A percentile compares a stretch with the other conserved stretches of the same genome.
Evolutionary conservation across 2,329 filamentous ascomycete genomes (phyloP).

Genomic region (Penicillium sp.): DNA sequence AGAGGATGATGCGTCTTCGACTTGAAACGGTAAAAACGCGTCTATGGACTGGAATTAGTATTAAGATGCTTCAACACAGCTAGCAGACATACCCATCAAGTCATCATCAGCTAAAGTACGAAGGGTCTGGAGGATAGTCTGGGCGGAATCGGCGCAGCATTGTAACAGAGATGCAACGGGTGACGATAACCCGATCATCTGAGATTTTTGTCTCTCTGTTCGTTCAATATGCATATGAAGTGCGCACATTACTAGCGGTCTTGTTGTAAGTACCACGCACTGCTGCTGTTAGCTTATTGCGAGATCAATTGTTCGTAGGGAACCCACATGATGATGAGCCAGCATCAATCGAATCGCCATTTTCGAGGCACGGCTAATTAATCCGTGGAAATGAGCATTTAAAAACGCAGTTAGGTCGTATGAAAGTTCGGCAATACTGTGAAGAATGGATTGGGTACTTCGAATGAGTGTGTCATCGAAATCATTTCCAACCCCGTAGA

Average conservation of each 20-base stretch:
- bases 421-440: slow-evolving; percentile 26
- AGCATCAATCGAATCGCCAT: slow-evolving; percentile 28
- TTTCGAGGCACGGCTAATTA: slow-evolving; percentile 26
- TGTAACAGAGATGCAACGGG: slow-evolving; percentile 26
- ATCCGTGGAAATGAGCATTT: slow-evolving; percentile 25
- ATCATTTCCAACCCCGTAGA: slow-evolving; percentile 27
- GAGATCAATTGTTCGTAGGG: neutral
- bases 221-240: slow-evolving; percentile 27
- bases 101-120: slow-evolving; percentile 25
- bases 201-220: slow-evolving; percentile 17
- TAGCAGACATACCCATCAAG: slow-evolving; percentile 15
- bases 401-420: slow-evolving; percentile 25
- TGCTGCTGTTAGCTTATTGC: slow-evolving; percentile 1
- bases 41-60: slow-evolving; percentile 16
- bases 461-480: slow-evolving; percentile 24
- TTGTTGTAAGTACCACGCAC: slow-evolving; percentile 29
- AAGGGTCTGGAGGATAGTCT: slow-evolving; percentile 27
- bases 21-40: slow-evolving; percentile 43
- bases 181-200: slow-evolving; percentile 13
- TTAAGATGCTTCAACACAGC: neutral
- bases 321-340: slow-evolving; percentile 28
- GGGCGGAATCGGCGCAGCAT: slow-evolving; percentile 27
- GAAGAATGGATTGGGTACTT: slow-evolving; percentile 28
- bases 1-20: slow-evolving; percentile 45
- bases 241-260: slow-evolving; percentile 29